Conservation (phyloP, 140 eudicot genomes). For the Anethum foeniculum region DNA sequence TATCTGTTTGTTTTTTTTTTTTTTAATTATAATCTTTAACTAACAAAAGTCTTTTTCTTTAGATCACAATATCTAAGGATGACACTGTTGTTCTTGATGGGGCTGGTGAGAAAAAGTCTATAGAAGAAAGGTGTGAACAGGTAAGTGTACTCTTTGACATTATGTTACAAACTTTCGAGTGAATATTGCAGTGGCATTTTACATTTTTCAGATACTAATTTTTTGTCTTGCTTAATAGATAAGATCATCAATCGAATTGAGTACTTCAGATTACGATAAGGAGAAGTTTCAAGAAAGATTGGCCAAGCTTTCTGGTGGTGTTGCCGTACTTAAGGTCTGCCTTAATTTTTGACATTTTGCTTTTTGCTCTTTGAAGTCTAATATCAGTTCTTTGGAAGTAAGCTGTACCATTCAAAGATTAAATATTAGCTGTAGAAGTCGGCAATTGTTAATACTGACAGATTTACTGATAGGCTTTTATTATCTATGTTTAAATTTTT, state of each 20-base stretch:
- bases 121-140: conserved; percentile 86
- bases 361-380: background rate
- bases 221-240: conserved; percentile 33
- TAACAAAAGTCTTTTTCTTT: conserved; percentile 5
- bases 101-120: conserved; percentile 72
- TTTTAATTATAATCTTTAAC: background rate
- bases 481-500: background rate
- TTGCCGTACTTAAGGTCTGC: conserved; percentile 78
- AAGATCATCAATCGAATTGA: conserved; percentile 52
- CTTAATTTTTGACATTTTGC: background rate
- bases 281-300: conserved; percentile 81
- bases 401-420: background rate
- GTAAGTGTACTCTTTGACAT: conserved; percentile 18
- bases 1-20: too few species aligned
- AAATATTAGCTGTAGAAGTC: background rate
- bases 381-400: background rate
- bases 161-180: background rate
- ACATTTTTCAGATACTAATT: background rate
- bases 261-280: conserved; percentile 82
- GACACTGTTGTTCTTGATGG: conserved; percentile 87
- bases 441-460: background rate
- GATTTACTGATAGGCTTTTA: background rate
- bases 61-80: conserved; percentile 75
- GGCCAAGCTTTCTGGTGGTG: conserved; percentile 91
- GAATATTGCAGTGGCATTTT: background rate